Evolutionary conservation across 345 rosid species (phyloP).

Genomic region (Euphorbia peplus): DNA sequence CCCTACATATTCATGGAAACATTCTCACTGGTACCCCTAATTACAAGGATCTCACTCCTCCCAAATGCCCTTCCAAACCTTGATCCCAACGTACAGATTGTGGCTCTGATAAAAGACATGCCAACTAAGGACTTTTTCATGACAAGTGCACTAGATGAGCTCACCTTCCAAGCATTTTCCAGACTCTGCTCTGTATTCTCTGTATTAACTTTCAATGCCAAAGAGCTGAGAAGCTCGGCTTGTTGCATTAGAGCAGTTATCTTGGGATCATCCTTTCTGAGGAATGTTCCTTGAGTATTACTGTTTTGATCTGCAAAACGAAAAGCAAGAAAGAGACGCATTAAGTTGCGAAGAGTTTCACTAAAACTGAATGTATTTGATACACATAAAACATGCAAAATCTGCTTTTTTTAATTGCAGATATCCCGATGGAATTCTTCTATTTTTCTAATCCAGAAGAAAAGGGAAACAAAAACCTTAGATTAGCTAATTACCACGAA

Average conservation of each 20-base stretch:
- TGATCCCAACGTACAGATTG: not conserved
- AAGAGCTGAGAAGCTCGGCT: conserved; percentile 84
- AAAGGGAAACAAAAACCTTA: not conserved
- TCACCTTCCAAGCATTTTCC: conserved; percentile 96
- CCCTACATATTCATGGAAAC: not conserved
- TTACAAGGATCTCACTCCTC: not conserved
- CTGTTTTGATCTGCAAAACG: conserved; percentile 42
- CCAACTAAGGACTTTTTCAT: not conserved
- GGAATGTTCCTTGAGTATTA: conserved; percentile 50
- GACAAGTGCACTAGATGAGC: conserved; percentile 4
- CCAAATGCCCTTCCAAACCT: not conserved
- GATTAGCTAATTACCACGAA: conserved; percentile 39
- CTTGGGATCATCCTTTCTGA: conserved; percentile 82
- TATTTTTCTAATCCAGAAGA: not conserved
- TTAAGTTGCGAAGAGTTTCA: conserved; percentile 1
- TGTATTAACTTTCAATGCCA: conserved; percentile 62
- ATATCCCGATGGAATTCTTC: conserved; percentile 15
- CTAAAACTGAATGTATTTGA: conserved; percentile 6
- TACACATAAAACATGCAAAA: not conserved
- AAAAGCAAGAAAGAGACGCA: conserved; percentile 16
- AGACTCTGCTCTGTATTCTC: conserved; percentile 82
- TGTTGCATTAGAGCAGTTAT: conserved; percentile 77
- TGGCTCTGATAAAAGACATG: not conserved
- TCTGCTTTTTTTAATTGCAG: not conserved
- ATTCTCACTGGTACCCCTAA: not conserved